phyloP scores from a whole-genome alignment of 148 eudicot genomes.

The Cornus florida region DNA sequence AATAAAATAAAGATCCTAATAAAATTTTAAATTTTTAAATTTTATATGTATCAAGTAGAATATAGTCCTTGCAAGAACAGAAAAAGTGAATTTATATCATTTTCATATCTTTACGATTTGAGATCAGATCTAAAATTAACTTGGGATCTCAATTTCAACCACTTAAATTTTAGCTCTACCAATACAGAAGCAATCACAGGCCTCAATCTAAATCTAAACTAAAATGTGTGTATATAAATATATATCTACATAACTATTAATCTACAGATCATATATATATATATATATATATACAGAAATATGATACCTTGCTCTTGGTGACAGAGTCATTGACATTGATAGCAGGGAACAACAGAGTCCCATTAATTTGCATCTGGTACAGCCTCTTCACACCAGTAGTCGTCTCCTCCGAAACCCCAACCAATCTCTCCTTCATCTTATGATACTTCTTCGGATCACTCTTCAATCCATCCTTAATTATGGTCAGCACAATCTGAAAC shows the following conservation, averaged over 20 bases:
- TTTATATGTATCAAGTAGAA: too few species aligned
- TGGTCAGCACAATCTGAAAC: slow-evolving; percentile 79
- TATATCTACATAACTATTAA: too few species aligned
- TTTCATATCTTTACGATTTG: too few species aligned
- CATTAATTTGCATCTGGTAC: slow-evolving; percentile 84
- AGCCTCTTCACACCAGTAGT: slow-evolving; percentile 99
- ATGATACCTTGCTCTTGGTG: slow-evolving; percentile 96
- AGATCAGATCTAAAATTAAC: not conserved
- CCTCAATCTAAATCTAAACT: too few species aligned
- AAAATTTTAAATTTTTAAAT: too few species aligned
- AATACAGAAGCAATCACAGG: too few species aligned
- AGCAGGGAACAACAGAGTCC: slow-evolving; percentile 89
- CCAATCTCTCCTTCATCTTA: slow-evolving; percentile 82
- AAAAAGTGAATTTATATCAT: too few species aligned
- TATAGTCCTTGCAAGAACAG: too few species aligned
- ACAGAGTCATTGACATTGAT: slow-evolving; percentile 97
- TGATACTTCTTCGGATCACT: slow-evolving; percentile 77
- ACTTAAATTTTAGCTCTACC: too few species aligned
- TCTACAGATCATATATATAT: not conserved
- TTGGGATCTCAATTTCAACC: not conserved
- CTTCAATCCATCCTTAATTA: slow-evolving; percentile 73
- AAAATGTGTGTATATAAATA: not conserved
- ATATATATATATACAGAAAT: not conserved
- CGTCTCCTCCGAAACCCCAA: slow-evolving; percentile 97
- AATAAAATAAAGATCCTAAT: too few species aligned